Conservation (phyloP, 2,329 filamentous ascomycete genomes). For the Clarireedia homoeocarpa region DNA sequence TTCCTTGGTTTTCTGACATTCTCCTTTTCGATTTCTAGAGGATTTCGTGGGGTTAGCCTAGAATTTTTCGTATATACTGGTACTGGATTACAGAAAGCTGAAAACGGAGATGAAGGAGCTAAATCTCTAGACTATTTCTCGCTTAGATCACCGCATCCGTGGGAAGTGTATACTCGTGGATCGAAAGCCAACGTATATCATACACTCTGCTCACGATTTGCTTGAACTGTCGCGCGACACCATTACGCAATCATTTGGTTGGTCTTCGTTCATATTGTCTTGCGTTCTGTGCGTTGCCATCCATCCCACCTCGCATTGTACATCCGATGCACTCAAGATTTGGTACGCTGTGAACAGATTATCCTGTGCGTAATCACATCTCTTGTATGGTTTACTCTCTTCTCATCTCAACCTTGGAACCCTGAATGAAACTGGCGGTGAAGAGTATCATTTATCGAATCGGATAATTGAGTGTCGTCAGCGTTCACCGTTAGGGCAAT, state of each 20-base stretch:
- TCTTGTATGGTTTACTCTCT: neutral
- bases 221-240: neutral
- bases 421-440: constrained; percentile 4
- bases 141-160: neutral
- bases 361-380: neutral
- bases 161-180: neutral
- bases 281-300: neutral
- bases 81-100: too few relatives aligned
- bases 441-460: neutral
- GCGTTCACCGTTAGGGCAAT: constrained; percentile 7
- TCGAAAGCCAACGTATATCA: neutral
- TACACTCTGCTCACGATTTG: neutral
- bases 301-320: neutral
- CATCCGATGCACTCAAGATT: neutral
- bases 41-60: too few relatives aligned
- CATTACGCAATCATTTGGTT: neutral
- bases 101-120: too few relatives aligned
- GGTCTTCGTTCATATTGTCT: neutral
- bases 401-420: neutral
- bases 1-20: neutral
- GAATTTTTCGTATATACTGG: too few relatives aligned
- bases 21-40: too few relatives aligned
- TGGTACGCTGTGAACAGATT: neutral
- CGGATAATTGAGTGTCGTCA: neutral
- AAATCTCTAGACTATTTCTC: neutral